phyloP scores from a whole-genome alignment of 768 basidiomycete genomes.

The Hydnomerulius pinastri region DNA sequence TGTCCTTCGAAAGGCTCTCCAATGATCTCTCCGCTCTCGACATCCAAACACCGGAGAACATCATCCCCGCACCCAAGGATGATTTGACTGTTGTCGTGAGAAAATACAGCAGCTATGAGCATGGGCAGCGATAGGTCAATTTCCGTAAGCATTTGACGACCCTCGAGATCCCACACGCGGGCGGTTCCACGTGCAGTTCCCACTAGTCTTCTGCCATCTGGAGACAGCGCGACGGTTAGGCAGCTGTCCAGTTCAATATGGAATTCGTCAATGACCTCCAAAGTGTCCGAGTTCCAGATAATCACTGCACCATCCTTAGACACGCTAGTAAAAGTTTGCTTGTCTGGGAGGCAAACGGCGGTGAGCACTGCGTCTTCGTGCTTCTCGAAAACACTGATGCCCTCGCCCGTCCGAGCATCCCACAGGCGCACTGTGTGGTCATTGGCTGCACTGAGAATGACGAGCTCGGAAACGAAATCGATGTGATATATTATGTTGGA shows the following conservation, averaged over 20 bases:
- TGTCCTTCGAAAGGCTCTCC: constrained; percentile 1
- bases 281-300: constrained; percentile 6
- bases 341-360: background rate
- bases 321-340: background rate
- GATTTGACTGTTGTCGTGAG: constrained; percentile 7
- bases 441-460: background rate
- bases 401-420: constrained; percentile 1
- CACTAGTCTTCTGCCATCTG: constrained; percentile 5
- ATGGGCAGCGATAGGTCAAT: background rate
- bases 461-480: background rate
- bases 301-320: background rate
- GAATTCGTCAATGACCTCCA: background rate
- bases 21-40: constrained; percentile 3
- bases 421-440: constrained; percentile 4
- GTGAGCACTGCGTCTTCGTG: background rate
- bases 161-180: background rate
- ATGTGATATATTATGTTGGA: background rate
- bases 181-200: background rate
- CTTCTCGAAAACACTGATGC: background rate
- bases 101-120: constrained; percentile 6
- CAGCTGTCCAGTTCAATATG: background rate
- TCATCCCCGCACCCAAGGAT: constrained; percentile 11
- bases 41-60: constrained; percentile 16
- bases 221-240: background rate
- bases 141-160: background rate